Conservation (phyloP, 768 basidiomycete genomes). For the Boletus vermiculosoides region DNA sequence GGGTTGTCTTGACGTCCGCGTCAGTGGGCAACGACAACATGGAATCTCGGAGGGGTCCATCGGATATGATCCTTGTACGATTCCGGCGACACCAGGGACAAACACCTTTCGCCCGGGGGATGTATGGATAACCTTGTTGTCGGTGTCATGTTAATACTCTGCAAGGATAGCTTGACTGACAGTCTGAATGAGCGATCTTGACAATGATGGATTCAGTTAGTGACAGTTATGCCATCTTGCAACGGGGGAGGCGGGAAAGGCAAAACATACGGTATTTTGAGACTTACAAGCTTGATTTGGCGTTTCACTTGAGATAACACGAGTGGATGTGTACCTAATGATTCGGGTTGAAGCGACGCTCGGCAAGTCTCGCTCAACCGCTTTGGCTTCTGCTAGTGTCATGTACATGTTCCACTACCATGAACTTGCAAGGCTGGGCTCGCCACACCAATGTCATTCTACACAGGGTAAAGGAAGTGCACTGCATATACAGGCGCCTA, state of each 20-base stretch:
- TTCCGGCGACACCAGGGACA: neutral
- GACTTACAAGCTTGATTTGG: no score
- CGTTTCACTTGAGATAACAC: neutral
- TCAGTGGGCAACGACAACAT: neutral
- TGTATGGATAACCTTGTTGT: neutral
- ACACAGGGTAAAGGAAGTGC: neutral
- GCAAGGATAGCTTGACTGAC: neutral
- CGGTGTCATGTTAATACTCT: neutral
- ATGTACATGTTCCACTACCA: neutral
- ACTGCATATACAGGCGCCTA: conserved; percentile 4
- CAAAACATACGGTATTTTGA: no score
- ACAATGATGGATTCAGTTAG: neutral
- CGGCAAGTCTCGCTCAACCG: no score
- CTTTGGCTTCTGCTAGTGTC: neutral
- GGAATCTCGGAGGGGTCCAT: neutral
- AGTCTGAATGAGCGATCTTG: no score
- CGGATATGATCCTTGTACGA: neutral
- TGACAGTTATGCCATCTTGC: neutral
- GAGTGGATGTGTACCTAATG: neutral
- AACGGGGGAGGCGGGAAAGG: no score
- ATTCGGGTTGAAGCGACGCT: neutral
- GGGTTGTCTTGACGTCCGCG: neutral
- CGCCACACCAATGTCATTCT: neutral
- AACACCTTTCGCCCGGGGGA: neutral
- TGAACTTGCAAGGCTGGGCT: neutral